These are phyloP conservation scores for Botryotinia globosa DNA, from an alignment of 2,329 filamentous ascomycete species.

Conservation along the genomic window DNA sequence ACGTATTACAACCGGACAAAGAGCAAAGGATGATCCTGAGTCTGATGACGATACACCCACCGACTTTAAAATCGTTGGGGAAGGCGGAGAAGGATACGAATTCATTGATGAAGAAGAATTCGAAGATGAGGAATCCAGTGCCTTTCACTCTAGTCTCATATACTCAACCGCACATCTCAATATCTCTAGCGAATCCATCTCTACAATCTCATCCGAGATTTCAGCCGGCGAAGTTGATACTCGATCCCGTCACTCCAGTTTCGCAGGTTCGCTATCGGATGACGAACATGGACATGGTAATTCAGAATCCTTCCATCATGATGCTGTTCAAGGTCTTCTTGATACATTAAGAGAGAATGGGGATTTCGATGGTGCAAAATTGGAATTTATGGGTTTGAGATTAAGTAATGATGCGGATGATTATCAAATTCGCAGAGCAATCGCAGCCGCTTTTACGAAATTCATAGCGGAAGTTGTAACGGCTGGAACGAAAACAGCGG, in stretches of 20 bases:
- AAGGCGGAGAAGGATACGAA: conserved; percentile 58
- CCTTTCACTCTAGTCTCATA: conserved; percentile 52
- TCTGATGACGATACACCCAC: conserved; percentile 36
- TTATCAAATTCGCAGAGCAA: conserved; percentile 79
- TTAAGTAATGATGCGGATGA: conserved; percentile 90
- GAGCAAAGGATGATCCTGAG: conserved; percentile 42
- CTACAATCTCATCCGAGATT: conserved; percentile 58
- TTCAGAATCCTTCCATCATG: conserved; percentile 72
- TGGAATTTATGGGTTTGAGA: conserved; percentile 91
- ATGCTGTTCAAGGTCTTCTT: conserved; percentile 82
- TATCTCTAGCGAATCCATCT: conserved; percentile 56
- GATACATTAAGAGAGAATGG: conserved; percentile 75
- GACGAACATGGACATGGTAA: conserved; percentile 46
- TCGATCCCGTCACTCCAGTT: conserved; percentile 65
- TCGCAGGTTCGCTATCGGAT: conserved; percentile 69
- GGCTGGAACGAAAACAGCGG: conserved; percentile 40
- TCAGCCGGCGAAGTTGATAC: conserved; percentile 40
- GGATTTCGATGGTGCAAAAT: conserved; percentile 77
- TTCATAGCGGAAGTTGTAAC: conserved; percentile 70
- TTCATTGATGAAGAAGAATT: conserved; percentile 60
- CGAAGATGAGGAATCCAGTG: conserved; percentile 54
- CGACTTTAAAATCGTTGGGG: conserved; percentile 55
- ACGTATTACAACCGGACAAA: conserved; percentile 45
- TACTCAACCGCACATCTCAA: conserved; percentile 40
- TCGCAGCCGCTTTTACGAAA: conserved; percentile 81